phyloP scores from a whole-genome alignment of 257 asterid genomes.

The Forsythia suspensa region DNA sequence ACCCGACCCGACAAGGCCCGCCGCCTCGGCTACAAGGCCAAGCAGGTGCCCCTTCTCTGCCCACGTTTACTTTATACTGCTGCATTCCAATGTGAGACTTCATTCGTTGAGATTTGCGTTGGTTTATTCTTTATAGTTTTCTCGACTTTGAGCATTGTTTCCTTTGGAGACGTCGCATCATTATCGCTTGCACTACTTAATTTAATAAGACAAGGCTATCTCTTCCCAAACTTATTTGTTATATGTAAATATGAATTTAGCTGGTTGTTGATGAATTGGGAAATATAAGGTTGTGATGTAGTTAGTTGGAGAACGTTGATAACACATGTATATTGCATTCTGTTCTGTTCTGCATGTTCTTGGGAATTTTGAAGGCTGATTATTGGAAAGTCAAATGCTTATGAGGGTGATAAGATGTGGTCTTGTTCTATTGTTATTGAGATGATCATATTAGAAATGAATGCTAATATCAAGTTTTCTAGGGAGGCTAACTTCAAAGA shows the following conservation, averaged over 20 bases:
- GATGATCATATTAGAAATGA: too few relatives aligned
- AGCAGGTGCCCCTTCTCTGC: not conserved
- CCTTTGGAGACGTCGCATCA: not conserved
- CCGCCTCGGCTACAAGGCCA: slow-evolving; percentile 1
- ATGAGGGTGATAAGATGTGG: not conserved
- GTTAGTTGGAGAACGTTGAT: too few relatives aligned
- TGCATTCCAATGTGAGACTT: too few relatives aligned
- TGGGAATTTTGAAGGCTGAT: not conserved
- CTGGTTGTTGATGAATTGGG: not conserved
- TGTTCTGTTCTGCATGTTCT: not conserved
- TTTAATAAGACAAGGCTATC: too few relatives aligned
- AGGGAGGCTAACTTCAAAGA: not conserved
- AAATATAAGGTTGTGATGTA: not conserved
- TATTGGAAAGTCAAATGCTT: too few relatives aligned
- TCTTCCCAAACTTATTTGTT: not conserved
- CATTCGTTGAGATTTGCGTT: not conserved
- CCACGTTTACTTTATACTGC: not conserved
- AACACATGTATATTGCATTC: too few relatives aligned
- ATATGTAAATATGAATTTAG: too few relatives aligned
- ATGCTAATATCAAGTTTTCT: too few relatives aligned
- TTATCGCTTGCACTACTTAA: not conserved
- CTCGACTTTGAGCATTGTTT: not conserved
- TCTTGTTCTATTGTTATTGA: too few relatives aligned
- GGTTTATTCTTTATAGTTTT: too few relatives aligned
- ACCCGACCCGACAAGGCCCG: not conserved